Percentiles rank a stretch among this genome's conserved stretches.
Evolutionary conservation across 2,329 filamentous ascomycete species (phyloP).

Genomic region (Atkinsonella hypoxylon): DNA sequence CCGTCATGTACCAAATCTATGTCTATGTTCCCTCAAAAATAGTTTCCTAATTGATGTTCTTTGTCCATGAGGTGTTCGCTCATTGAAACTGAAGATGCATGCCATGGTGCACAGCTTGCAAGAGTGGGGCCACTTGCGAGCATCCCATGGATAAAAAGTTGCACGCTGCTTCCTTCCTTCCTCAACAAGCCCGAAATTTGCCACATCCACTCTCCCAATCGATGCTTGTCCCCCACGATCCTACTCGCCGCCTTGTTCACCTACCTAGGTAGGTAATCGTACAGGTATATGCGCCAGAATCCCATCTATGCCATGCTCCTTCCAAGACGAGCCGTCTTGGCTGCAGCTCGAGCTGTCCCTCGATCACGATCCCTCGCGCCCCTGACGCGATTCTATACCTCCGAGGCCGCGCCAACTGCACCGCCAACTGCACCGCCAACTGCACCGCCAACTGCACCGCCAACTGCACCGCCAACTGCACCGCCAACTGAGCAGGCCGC

Average conservation of each 20-base stretch:
- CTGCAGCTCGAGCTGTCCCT: conserved; percentile 9
- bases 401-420: conserved; percentile 9
- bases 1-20: neutral
- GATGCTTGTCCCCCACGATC: too few relatives aligned
- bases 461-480: neutral
- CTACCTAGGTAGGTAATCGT: too few relatives aligned
- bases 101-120: neutral
- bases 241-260: too few relatives aligned
- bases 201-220: neutral
- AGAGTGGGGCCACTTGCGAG: neutral
- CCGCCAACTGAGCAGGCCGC: neutral
- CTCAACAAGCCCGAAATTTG: too few relatives aligned
- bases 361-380: conserved; percentile 10
- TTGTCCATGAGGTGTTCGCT: neutral
- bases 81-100: neutral
- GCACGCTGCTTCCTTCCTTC: neutral
- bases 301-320: conserved; percentile 15
- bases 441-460: neutral
- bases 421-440: neutral
- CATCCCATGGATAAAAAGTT: neutral
- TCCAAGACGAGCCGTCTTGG: conserved; percentile 13
- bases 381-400: conserved; percentile 13
- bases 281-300: neutral
- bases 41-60: neutral
- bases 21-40: neutral